Evolutionary conservation across 345 rosid species (phyloP), one percentile per base, ranked within the genome.

Genomic region (Rhizophora apiculata): DNA sequence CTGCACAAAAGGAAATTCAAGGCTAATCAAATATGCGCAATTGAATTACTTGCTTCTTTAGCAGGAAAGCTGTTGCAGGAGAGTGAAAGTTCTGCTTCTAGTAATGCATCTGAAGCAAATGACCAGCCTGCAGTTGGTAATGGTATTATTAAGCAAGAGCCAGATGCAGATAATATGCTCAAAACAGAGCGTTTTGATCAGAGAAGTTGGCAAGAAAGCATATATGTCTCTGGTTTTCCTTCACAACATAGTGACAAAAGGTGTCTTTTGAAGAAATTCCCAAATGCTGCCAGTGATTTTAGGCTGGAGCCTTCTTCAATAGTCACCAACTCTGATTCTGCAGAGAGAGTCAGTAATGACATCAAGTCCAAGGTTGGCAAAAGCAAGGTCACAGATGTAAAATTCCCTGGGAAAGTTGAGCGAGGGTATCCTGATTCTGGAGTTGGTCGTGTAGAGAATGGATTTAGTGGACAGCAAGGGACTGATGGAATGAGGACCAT

Each of bases 1-100:
- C 49, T 57, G 62, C 78, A 52, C 60, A 86, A 70, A 69, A 85
- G 67, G 76, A 73, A 32, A 22, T 82, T 72, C 31, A 84, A 83
- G 63, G 88, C 78, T 29, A 73, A 75, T 72, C 72, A 84, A 78
- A 60, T 86, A n/a, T 84, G 88, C 69, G 88, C 93, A 31, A 80
- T 95, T 69, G 96, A 95, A 73, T 81, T 95, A 78, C 89, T 95
- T 0, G 99, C 99, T 75, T 88, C 91, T 65, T 71, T 95, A 65
- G 99, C 97, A 21, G 97, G 89, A 59, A 85, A 95, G 82, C 71
- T 95, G 49, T 74, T 90, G 72, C 84, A 85, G 83, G 96, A 92
- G 85, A 84, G 88, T 21, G 96, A 90, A 75, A 86, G 91, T 74
- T 90, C 89, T 24, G 87, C 95, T 36, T 92, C 92, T 48, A 81